A percentile compares a stretch with the other conserved stretches of the same genome.
These are phyloP conservation scores for Eucalyptus sideroxylon DNA, from an alignment of 345 rosid genomes.

Conservation along the genomic window DNA sequence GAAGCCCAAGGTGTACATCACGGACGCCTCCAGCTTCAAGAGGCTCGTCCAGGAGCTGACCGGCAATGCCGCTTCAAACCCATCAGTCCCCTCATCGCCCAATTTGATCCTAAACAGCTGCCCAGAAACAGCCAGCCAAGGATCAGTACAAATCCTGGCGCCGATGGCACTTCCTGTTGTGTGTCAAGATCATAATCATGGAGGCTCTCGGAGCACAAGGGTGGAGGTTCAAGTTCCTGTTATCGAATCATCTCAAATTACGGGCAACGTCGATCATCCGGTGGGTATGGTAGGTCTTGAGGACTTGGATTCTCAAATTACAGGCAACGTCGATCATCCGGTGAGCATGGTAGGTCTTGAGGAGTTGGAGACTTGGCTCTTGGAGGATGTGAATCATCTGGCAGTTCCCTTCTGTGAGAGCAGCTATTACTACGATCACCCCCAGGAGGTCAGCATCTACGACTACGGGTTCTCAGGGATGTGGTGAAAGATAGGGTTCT, in stretches of 20 bases:
- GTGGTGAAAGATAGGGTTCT: not conserved
- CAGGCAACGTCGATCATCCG: not conserved
- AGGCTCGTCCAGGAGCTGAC: conserved; percentile 39
- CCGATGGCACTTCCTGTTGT: not conserved
- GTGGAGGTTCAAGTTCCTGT: not conserved
- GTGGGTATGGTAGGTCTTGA: not conserved
- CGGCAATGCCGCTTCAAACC: not conserved
- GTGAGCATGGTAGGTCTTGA: not conserved
- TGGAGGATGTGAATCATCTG: conserved; percentile 3
- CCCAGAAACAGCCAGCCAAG: not conserved
- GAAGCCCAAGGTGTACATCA: conserved; percentile 40
- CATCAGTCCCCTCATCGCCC: not conserved
- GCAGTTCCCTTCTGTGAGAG: not conserved
- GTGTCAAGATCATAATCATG: not conserved
- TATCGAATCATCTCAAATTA: not conserved
- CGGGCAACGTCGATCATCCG: not conserved
- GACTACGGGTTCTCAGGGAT: conserved; percentile 1
- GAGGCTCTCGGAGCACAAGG: not conserved
- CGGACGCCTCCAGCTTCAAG: conserved; percentile 31
- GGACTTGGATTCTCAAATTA: not conserved
- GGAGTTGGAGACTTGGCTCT: conserved; percentile 22
- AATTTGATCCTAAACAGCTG: not conserved
- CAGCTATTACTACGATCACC: not conserved
- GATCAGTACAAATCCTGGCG: not conserved
- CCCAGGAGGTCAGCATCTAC: conserved; percentile 5